Evolutionary conservation across 2,329 filamentous ascomycete genomes (phyloP), one percentile per base, ranked within the genome.

Genomic region (Lasiodiplodia theobromae): DNA sequence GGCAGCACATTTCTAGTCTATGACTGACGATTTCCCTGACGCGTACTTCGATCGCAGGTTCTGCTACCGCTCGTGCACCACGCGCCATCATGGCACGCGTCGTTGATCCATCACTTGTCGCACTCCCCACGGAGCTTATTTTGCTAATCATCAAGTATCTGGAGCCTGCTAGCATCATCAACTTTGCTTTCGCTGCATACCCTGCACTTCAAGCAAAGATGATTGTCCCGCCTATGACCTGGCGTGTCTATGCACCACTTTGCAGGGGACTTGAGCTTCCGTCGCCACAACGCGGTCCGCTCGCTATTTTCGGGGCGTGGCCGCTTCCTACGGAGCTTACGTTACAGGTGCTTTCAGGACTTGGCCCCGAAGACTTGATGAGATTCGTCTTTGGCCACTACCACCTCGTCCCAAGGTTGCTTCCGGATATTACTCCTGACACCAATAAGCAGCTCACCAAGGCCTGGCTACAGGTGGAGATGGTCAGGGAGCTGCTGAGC

Each of bases 131-230:
- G 2, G 84, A 86, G 72, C 77, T 86, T 2, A 75, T 85, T 21
- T 75, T 85, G 23, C 77, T 80, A 52, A 82, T 86, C 18, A 77
- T 84, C 68, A 72, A 80, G 21, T 77, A 77, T 23, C 75, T 85
- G 5, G 73, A 77, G 28, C 74, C 79, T 5, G 75, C 79, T 10
- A 76, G 81, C 7, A 82, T 82, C 67, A 78, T 84, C 72, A 81
- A 79, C 40, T 80, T 86, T 62, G 81, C 81, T 2, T 78, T 86
- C 40, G 82, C 82, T 58, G 78, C 81, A 52, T 85, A 84, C 70
- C 80, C 80, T 5, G 75, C 81, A 3, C 75, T 86, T 7, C 76
- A 77, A 63, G 74, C 74, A 16, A 78, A 80, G 56, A 77, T 75
- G n/a, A 70, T 80, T 37, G 77, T 77, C 23, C 77, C 79, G 21